Evolutionary conservation across 805 yeast genomes (phyloP).

Genomic region (Lachancea fermentati): DNA sequence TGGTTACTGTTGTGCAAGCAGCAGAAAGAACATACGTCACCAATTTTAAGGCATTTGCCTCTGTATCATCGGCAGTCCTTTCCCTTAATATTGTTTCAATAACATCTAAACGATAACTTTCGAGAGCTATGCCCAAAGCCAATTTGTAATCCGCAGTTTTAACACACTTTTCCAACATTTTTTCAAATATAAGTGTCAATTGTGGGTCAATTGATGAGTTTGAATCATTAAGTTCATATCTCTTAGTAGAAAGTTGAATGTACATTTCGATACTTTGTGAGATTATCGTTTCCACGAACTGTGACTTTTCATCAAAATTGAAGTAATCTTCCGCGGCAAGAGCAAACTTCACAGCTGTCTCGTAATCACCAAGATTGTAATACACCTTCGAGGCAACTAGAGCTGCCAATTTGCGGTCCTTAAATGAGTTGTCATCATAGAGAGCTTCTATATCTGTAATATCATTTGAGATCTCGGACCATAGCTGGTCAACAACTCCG

Average conservation of each 20-base stretch:
- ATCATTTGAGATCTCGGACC: slow-evolving; percentile 96
- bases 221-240: slow-evolving; percentile 35
- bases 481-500: slow-evolving; percentile 77
- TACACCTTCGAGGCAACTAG: slow-evolving; percentile 84
- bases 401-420: slow-evolving; percentile 79
- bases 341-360: slow-evolving; percentile 83
- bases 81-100: slow-evolving; percentile 52
- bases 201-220: slow-evolving; percentile 47
- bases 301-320: slow-evolving; percentile 64
- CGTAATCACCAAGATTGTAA: slow-evolving; percentile 91
- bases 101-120: slow-evolving; percentile 79
- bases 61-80: slow-evolving; percentile 37
- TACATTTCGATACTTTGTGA: slow-evolving; percentile 88
- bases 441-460: slow-evolving; percentile 85
- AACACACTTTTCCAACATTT: slow-evolving; percentile 79
- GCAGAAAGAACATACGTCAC: slow-evolving; percentile 72
- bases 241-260: slow-evolving; percentile 54
- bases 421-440: slow-evolving; percentile 77
- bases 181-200: slow-evolving; percentile 68
- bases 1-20: slow-evolving; percentile 59
- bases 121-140: slow-evolving; percentile 88
- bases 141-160: slow-evolving; percentile 63
- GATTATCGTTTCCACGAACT: slow-evolving; percentile 88
- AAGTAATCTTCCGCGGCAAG: slow-evolving; percentile 78
- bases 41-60: slow-evolving; percentile 48